Evolutionary conservation across 1,139 yeast genomes (phyloP), one percentile per base, ranked within the genome.

Genomic region (Geotrichum fermentans): DNA sequence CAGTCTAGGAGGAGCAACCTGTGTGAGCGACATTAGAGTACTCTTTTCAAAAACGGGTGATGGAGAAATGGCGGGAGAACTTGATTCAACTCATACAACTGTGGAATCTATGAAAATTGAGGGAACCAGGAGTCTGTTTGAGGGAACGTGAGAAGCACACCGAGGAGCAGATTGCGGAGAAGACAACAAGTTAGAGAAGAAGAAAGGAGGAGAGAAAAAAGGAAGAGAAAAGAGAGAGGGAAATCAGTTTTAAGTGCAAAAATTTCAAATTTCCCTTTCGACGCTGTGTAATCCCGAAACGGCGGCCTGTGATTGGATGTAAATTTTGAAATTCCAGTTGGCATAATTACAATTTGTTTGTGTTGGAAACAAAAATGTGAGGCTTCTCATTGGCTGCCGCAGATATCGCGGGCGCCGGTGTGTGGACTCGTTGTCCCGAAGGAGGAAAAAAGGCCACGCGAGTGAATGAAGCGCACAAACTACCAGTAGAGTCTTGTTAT

Each of bases 291-390:
- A 36, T 13, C 10, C 11, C 3, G 36, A 14, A 36, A 13, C 21
- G 26, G 2, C 4, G 17, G 14, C 13, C 3, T 18, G 2, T 8
- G 3, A 36, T 36, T 36, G 39, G 39, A 14, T 36, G 39, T 10
- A 36, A 11, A 10, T 26, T 36, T 36, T 36, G 28, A 36, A 36
- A 36, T 36, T 36, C 28, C 49, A 62, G 2, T 52, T 58, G 20
- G 46, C 50, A 16, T 52, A 56, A 6, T 58, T 57, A 17, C 63
- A 61, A 16, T 61, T 58, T n/a, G 61, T 52, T 4, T 63, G 59
- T 13, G 63, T 59, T 10, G 62, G 58, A 10, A 62, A 60, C 5
- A 67, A 61, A n/a, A 58, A 57, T 3, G 61, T 60, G 3, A 57
- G 47, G 5, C 52, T 52, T 10, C 55, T 47, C 5, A 55, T 40